A percentile compares a stretch with the other conserved stretches of the same genome.
These are phyloP conservation scores for Chrysosphaeria jannelii DNA, from an alignment of 2,329 filamentous ascomycete genomes.

Conservation along the genomic window DNA sequence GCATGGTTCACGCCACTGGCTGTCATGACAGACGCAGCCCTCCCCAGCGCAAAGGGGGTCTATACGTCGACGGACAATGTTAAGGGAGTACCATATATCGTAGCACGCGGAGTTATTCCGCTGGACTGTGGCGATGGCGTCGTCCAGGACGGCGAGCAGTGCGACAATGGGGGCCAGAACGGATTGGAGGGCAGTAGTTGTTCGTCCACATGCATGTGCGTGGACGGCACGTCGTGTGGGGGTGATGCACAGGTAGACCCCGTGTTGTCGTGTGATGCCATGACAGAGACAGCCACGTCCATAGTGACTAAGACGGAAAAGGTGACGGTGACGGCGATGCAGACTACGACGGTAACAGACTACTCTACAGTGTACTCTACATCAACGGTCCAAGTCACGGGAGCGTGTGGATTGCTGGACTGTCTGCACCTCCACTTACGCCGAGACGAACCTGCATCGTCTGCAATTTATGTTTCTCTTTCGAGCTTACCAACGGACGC, in stretches of 20 bases:
- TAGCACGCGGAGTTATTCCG: slow-evolving; percentile 12
- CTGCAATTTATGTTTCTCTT: too few relatives aligned
- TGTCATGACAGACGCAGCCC: slow-evolving; percentile 8
- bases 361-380: too few relatives aligned
- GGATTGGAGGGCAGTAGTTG: slow-evolving; percentile 9
- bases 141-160: slow-evolving; percentile 11
- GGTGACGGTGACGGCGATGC: slow-evolving; percentile 1
- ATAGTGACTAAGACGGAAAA: slow-evolving; percentile 1
- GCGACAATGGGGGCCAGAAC: slow-evolving; percentile 10
- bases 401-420: too few relatives aligned
- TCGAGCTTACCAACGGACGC: too few relatives aligned
- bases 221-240: slow-evolving; percentile 2
- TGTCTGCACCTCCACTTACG: too few relatives aligned
- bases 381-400: too few relatives aligned
- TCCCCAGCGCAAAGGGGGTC: slow-evolving; percentile 7
- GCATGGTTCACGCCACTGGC: slow-evolving; percentile 12
- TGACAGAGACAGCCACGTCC: not conserved
- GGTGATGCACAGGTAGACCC: not conserved
- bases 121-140: slow-evolving; percentile 12
- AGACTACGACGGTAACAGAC: not conserved
- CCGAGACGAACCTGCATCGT: too few relatives aligned
- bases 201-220: slow-evolving; percentile 11
- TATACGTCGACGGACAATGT: slow-evolving; percentile 10
- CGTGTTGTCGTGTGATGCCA: not conserved
- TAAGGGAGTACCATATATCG: slow-evolving; percentile 12